These are phyloP conservation scores for Colletotrichum phormii DNA, from an alignment of 2,329 filamentous ascomycete species.

Conservation along the genomic window DNA sequence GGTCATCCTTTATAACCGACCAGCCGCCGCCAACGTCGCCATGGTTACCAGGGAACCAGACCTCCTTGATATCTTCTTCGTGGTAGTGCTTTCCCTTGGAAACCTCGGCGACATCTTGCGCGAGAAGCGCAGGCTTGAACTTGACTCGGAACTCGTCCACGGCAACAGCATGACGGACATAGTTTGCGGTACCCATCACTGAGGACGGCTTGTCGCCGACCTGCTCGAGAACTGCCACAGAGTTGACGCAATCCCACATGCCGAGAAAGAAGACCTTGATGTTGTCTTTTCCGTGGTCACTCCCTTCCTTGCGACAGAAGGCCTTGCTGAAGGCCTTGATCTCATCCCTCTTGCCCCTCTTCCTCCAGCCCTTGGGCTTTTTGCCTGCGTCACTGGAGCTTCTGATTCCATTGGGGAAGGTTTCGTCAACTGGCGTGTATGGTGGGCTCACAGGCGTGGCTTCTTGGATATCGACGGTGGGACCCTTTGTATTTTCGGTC, in stretches of 20 bases:
- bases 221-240: constrained; percentile 54
- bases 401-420: not conserved
- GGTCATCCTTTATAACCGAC: constrained; percentile 45
- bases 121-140: constrained; percentile 62
- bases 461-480: not conserved
- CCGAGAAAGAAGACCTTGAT: constrained; percentile 65
- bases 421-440: not conserved
- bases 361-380: not conserved
- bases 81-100: constrained; percentile 35
- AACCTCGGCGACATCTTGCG: constrained; percentile 45
- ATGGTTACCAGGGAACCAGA: constrained; percentile 67
- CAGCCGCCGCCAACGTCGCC: constrained; percentile 67
- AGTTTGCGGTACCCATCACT: constrained; percentile 53
- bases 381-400: constrained; percentile 18
- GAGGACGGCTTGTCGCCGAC: constrained; percentile 50
- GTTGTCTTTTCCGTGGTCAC: constrained; percentile 39
- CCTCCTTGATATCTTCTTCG: constrained; percentile 57
- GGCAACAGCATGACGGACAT: constrained; percentile 63
- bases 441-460: not conserved
- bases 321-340: constrained; percentile 59
- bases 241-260: constrained; percentile 65
- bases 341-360: constrained; percentile 38
- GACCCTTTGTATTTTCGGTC: not conserved
- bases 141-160: constrained; percentile 66
- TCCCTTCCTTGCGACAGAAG: constrained; percentile 54